Evolutionary conservation across 2,329 filamentous ascomycete species (phyloP).

Genomic region (Alternaria ethzedia): DNA sequence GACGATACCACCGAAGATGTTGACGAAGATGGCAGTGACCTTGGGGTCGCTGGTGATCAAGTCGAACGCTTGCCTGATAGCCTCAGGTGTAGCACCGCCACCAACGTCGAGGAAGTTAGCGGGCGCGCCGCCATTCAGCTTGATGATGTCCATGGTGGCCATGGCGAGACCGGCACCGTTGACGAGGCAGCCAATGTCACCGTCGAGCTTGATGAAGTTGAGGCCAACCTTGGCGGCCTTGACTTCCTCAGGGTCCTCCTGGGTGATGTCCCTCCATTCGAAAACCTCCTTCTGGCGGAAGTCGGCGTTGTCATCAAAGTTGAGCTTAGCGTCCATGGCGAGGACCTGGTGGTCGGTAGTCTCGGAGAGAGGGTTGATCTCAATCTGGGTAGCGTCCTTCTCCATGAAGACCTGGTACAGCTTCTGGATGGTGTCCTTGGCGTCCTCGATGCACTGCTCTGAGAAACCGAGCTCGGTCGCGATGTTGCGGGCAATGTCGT

Average conservation of each 20-base stretch:
- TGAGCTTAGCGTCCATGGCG: slow-evolving; percentile 99
- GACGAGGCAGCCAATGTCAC: slow-evolving; percentile 98
- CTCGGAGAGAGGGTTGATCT: slow-evolving; percentile 99
- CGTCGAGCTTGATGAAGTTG: slow-evolving; percentile 99
- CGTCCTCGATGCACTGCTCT: slow-evolving; percentile 94
- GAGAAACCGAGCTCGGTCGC: slow-evolving; percentile 94
- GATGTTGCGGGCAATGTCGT: slow-evolving; percentile 90
- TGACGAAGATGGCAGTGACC: slow-evolving; percentile 98
- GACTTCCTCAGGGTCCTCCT: slow-evolving; percentile 98
- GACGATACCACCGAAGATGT: slow-evolving; percentile 99
- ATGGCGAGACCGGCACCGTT: slow-evolving; percentile 99
- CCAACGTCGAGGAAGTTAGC: slow-evolving; percentile 99
- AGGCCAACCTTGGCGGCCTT: slow-evolving; percentile 91
- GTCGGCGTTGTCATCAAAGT: slow-evolving; percentile 98
- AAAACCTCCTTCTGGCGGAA: slow-evolving; percentile 98
- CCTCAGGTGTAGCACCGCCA: slow-evolving; percentile 93
- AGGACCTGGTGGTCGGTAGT: slow-evolving; percentile 98
- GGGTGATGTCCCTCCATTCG: slow-evolving; percentile 87
- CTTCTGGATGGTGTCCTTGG: slow-evolving; percentile 96
- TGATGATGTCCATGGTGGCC: slow-evolving; percentile 99
- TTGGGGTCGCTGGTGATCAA: slow-evolving; percentile 98
- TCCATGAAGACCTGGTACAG: slow-evolving; percentile 99
- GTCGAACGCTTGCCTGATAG: slow-evolving; percentile 97
- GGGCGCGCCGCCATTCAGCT: slow-evolving; percentile 93
- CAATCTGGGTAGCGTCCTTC: slow-evolving; percentile 98